Conservation (phyloP, 148 eudicot species). For the Silene uniflora region DNA sequence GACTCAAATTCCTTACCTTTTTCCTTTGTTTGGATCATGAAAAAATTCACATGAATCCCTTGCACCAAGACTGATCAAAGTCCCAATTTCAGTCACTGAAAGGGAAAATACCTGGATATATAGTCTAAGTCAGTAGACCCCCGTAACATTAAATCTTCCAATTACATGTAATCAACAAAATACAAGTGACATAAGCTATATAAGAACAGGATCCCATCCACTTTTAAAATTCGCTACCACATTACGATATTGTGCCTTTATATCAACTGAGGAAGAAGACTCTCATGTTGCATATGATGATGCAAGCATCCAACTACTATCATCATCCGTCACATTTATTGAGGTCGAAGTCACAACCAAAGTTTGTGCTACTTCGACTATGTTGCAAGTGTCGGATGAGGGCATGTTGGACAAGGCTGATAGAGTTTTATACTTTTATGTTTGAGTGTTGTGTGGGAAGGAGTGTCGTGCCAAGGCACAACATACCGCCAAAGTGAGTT, state of each 20-base stretch:
- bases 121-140: conserved; percentile 11
- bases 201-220: not conserved
- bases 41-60: conserved; percentile 86
- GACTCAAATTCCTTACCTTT: conserved; percentile 42
- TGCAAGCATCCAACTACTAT: conserved; percentile 3
- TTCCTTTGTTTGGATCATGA: conserved; percentile 88
- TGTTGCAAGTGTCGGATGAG: too few species aligned
- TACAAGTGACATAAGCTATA: not conserved
- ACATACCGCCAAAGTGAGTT: too few species aligned
- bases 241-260: not conserved
- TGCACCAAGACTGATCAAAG: conserved; percentile 77
- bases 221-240: not conserved
- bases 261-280: not conserved
- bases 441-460: too few species aligned
- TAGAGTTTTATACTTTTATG: too few species aligned
- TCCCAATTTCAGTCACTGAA: conserved; percentile 84
- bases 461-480: too few species aligned
- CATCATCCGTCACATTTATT: not conserved
- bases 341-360: not conserved
- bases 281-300: not conserved
- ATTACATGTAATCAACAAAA: not conserved
- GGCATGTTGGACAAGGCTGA: too few species aligned
- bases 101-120: conserved; percentile 74
- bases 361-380: not conserved
- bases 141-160: conserved; percentile 1